Conservation (phyloP, 352 stramenopile species). For the Globisporangium radiosum region DNA sequence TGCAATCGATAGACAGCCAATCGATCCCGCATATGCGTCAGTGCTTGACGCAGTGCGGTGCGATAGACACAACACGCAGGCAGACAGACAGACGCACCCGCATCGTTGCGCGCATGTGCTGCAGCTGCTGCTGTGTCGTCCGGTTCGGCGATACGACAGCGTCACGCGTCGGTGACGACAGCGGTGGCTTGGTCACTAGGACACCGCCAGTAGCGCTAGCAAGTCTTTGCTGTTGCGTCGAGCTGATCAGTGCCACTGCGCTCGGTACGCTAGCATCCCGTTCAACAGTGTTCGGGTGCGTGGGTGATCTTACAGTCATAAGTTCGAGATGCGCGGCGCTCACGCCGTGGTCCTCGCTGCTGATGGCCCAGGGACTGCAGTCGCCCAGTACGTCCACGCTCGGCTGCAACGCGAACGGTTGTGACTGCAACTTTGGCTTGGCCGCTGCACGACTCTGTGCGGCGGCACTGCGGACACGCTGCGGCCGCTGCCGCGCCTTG, state of each 20-base stretch:
- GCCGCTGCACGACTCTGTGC: slow-evolving; percentile 2
- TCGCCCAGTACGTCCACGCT: slow-evolving; percentile 2
- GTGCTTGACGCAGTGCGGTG: too few species aligned
- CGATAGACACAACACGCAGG: not conserved
- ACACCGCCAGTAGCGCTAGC: too few species aligned
- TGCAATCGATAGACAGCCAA: too few species aligned
- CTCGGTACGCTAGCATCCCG: not conserved
- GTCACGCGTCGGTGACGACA: not conserved
- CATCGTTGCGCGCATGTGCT: slow-evolving; percentile 34
- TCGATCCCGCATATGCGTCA: too few species aligned
- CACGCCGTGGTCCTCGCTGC: slow-evolving; percentile 3
- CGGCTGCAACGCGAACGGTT: not conserved
- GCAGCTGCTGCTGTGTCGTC: slow-evolving; percentile 46
- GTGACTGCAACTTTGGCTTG: not conserved
- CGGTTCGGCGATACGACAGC: slow-evolving; percentile 18
- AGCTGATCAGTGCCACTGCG: not conserved
- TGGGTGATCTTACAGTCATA: not conserved
- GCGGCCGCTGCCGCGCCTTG: not conserved
- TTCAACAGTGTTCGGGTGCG: not conserved
- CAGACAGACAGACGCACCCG: slow-evolving; percentile 20
- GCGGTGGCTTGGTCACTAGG: not conserved
- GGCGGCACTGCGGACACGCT: not conserved
- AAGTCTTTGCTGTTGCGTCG: not conserved
- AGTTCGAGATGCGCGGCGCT: slow-evolving; percentile 6
- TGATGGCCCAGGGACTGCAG: slow-evolving; percentile 10